Evolutionary conservation across 306 rosid genomes (phyloP), one percentile per base, ranked within the genome.

Genomic region (Acacia melanoxylon): DNA sequence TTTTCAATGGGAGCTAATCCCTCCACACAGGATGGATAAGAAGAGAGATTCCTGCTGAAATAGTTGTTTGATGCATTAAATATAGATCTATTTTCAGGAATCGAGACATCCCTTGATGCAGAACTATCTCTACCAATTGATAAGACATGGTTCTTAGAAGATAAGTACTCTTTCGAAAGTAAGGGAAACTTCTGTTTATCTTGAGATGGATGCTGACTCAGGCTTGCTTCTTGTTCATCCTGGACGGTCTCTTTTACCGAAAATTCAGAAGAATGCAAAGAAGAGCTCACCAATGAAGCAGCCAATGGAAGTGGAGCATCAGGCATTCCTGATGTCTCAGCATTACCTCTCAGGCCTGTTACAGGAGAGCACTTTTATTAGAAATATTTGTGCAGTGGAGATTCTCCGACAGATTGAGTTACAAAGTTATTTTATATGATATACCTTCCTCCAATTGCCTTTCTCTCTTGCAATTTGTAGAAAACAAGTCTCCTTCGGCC

Each of bases 381-480:
- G 83, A 82, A 85, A 83, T 37, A 35, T 75, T 63, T 76, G 45
- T 22, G 76, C 42, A 85, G 75, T 81, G 79, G 40, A 88, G 74
- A 85, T 63, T 81, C 82, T 78, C 77, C 40, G 76, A 85, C 82
- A 82, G 78, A 81, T 40, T 83, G 79, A 48, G 79, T 71, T 46
- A 78, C 72, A 68, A 84, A 80, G 75, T 85, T 44, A n/a, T 56
- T n/a, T 58, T 58, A 83, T 45, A 83, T 35, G 72, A 67, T 29
- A 84, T 94, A 95, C 99, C 99, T 95, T 92, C 94, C 82, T 81
- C 91, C 54, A 61, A 76, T 82, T 86, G 89, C 78, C 75, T 81
- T 78, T 91, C 88, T 86, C 76, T 83, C 82, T 89, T 87, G 82
- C 70, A 80, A 77, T 78, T 75, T 74, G 86, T 81, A 86, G 72